These are phyloP conservation scores for Nothophytophthora sp. DNA, from an alignment of 352 stramenopile species.

Conservation along the genomic window DNA sequence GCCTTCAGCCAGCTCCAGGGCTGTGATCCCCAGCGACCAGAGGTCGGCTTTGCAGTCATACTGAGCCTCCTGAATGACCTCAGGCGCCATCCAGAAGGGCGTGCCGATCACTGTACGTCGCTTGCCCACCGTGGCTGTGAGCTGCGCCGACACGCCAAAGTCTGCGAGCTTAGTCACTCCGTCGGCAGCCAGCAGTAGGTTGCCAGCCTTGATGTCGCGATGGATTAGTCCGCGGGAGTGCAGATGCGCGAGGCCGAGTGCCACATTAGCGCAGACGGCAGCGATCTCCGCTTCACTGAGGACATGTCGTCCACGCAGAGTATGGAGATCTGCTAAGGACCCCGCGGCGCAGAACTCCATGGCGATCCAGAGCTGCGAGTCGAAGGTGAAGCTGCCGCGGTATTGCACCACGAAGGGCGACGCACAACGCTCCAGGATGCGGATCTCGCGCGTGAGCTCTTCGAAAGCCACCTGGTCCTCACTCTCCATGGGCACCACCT, in stretches of 20 bases:
- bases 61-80: constrained; percentile 89
- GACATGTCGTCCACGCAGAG: constrained; percentile 38
- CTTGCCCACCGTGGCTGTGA: constrained; percentile 91
- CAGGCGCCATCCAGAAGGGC: constrained; percentile 92
- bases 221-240: constrained; percentile 83
- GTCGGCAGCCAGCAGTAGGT: constrained; percentile 73
- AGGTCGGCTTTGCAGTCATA: constrained; percentile 87
- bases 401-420: constrained; percentile 89
- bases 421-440: constrained; percentile 78
- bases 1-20: constrained; percentile 89
- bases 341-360: constrained; percentile 91
- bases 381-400: constrained; percentile 77
- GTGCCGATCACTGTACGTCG: constrained; percentile 90
- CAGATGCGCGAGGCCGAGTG: constrained; percentile 77
- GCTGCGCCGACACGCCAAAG: constrained; percentile 90
- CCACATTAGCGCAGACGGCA: constrained; percentile 67
- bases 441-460: constrained; percentile 85
- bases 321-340: constrained; percentile 82
- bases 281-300: constrained; percentile 75
- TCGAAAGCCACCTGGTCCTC: constrained; percentile 59
- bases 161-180: constrained; percentile 86
- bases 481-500: constrained; percentile 84
- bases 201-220: constrained; percentile 89
- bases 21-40: constrained; percentile 89
- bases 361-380: constrained; percentile 80